Conservation (phyloP, 768 basidiomycete species). For the Lepiota venenata region DNA sequence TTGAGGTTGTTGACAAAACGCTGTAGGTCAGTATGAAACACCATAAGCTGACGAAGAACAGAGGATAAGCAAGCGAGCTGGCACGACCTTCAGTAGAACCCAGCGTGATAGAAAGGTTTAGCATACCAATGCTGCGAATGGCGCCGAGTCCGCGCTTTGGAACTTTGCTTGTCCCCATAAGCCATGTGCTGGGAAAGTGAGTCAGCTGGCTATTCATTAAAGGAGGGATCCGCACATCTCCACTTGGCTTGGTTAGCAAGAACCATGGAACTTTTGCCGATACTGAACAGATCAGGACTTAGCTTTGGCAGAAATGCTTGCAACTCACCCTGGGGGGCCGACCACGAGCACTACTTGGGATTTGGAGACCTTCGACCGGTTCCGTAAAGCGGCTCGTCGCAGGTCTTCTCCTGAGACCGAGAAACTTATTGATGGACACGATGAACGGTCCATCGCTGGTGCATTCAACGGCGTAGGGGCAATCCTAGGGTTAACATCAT, state of each 20-base stretch:
- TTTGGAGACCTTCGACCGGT: slow-evolving; percentile 38
- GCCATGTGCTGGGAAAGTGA: slow-evolving; percentile 45
- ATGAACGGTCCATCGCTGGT: slow-evolving; percentile 20
- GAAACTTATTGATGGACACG: slow-evolving; percentile 29
- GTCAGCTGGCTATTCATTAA: not conserved
- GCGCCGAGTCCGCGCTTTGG: slow-evolving; percentile 59
- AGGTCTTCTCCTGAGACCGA: slow-evolving; percentile 39
- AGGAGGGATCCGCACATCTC: slow-evolving; percentile 42
- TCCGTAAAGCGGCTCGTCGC: slow-evolving; percentile 40
- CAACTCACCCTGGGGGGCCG: slow-evolving; percentile 58
- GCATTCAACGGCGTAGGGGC: slow-evolving; percentile 18
- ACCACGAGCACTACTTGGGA: slow-evolving; percentile 61
- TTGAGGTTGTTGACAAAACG: slow-evolving; percentile 59
- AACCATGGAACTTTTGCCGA: slow-evolving; percentile 76
- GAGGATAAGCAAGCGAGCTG: slow-evolving; percentile 68
- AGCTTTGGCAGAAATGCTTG: slow-evolving; percentile 1
- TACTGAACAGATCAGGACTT: slow-evolving; percentile 29
- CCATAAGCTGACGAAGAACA: slow-evolving; percentile 71
- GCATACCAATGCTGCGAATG: slow-evolving; percentile 62
- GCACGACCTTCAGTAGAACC: slow-evolving; percentile 7
- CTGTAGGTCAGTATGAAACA: slow-evolving; percentile 66
- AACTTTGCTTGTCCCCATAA: slow-evolving; percentile 80
- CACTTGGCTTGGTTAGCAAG: slow-evolving; percentile 70
- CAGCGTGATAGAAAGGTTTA: not conserved
- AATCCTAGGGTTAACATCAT: slow-evolving; percentile 20